These are phyloP conservation scores for Alternaria sp. DNA, from an alignment of 2,329 filamentous ascomycete species.

Conservation along the genomic window DNA sequence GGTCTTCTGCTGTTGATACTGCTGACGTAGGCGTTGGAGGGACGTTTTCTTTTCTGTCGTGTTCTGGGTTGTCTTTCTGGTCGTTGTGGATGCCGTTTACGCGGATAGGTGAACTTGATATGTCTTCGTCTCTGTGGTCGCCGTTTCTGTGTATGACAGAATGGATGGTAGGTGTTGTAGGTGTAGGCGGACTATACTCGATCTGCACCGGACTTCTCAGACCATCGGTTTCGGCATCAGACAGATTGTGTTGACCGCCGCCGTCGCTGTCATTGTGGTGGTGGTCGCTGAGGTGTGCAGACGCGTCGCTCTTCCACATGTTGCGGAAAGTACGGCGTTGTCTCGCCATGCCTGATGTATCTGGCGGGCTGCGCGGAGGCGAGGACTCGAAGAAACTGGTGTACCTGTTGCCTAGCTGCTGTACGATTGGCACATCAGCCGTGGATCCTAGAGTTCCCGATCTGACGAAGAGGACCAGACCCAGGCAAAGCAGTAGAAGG, in stretches of 20 bases:
- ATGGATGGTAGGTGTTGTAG: neutral
- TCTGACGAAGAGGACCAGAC: slow-evolving; percentile 78
- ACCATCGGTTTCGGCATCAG: slow-evolving; percentile 43
- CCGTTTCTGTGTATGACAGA: slow-evolving; percentile 23
- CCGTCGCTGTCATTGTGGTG: slow-evolving; percentile 29
- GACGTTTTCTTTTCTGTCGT: neutral
- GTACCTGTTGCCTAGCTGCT: slow-evolving; percentile 50
- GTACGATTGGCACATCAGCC: slow-evolving; percentile 53
- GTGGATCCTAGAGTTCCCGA: slow-evolving; percentile 44
- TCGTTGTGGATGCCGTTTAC: slow-evolving; percentile 14
- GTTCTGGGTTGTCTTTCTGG: neutral
- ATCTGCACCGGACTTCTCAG: slow-evolving; percentile 40
- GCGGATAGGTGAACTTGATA: neutral
- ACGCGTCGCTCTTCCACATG: slow-evolving; percentile 46
- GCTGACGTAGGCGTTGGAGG: slow-evolving; percentile 8
- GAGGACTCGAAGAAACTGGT: slow-evolving; percentile 46
- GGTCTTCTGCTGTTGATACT: slow-evolving; percentile 25
- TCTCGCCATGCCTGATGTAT: slow-evolving; percentile 27
- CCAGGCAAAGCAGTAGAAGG: slow-evolving; percentile 83
- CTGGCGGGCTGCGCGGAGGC: slow-evolving; percentile 42
- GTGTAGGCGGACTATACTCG: slow-evolving; percentile 42
- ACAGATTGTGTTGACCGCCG: slow-evolving; percentile 19
- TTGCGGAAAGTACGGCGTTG: slow-evolving; percentile 40
- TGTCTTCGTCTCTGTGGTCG: neutral
- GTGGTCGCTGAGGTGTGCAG: slow-evolving; percentile 40